Evolutionary conservation across 108 stramenopile genomes (phyloP).

Genomic region (Epithemia pelagica): DNA sequence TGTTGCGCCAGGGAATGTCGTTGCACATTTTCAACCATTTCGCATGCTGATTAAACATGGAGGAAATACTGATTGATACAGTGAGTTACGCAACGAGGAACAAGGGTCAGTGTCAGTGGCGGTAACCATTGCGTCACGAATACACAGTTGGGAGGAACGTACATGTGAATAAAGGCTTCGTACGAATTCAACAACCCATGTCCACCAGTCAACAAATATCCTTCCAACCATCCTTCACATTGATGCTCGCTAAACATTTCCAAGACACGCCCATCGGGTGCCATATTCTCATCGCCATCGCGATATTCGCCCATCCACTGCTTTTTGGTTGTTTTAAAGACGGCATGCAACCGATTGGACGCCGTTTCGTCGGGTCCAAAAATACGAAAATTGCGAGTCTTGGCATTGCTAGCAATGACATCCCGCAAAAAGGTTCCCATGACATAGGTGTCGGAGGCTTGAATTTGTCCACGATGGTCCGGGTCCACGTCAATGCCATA

Average conservation of each 20-base stretch:
- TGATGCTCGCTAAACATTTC: constrained; percentile 27
- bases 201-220: constrained; percentile 21
- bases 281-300: constrained; percentile 12
- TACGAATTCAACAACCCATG: constrained; percentile 22
- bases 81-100: no score
- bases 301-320: constrained; percentile 14
- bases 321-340: constrained; percentile 19
- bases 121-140: no score
- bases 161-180: constrained; percentile 22
- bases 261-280: constrained; percentile 16
- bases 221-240: constrained; percentile 26
- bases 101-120: no score
- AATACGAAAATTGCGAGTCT: constrained; percentile 17
- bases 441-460: constrained; percentile 14
- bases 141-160: no score
- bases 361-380: constrained; percentile 21
- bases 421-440: constrained; percentile 15
- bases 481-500: constrained; percentile 13
- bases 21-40: constrained; percentile 25
- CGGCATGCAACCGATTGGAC: constrained; percentile 21
- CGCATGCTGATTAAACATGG: constrained; percentile 23
- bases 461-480: constrained; percentile 4
- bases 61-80: constrained; percentile 4
- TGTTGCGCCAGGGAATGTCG: constrained; percentile 15
- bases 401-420: constrained; percentile 12